A percentile compares a stretch with the other conserved stretches of the same genome.
Evolutionary conservation across 768 basidiomycete genomes (phyloP).

Genomic region (Russula earlei): DNA sequence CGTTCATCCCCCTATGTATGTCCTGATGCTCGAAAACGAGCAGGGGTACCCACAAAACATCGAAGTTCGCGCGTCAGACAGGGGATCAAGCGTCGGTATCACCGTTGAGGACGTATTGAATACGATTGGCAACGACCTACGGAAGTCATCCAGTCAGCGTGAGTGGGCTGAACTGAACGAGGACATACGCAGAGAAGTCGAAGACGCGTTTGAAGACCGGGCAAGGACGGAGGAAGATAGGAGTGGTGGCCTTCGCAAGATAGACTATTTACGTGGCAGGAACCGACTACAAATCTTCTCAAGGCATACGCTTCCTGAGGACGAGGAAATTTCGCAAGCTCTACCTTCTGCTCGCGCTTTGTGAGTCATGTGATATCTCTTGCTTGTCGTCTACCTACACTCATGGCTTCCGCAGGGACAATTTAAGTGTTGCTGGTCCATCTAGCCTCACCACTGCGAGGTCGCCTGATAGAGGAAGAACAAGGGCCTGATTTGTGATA

Average conservation of each 20-base stretch:
- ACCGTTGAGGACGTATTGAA: constrained; percentile 13
- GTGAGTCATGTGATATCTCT: background rate
- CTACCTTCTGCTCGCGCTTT: background rate
- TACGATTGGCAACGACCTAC: background rate
- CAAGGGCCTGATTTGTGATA: background rate
- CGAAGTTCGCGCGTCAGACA: constrained; percentile 2
- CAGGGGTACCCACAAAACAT: constrained; percentile 15
- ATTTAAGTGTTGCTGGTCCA: background rate
- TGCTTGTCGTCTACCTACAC: background rate
- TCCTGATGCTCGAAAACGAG: constrained; percentile 4
- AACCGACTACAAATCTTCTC: constrained; percentile 12
- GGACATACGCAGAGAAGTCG: constrained; percentile 6
- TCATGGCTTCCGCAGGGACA: background rate
- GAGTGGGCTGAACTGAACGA: constrained; percentile 9
- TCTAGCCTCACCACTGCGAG: background rate
- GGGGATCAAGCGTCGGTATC: background rate
- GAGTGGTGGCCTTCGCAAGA: constrained; percentile 2
- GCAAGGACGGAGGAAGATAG: constrained; percentile 5
- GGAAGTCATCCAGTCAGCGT: constrained; percentile 9
- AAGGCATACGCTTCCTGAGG: background rate
- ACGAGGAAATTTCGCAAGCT: background rate
- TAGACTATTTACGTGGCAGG: constrained; percentile 12
- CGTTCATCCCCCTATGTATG: constrained; percentile 7
- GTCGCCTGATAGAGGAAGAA: background rate
- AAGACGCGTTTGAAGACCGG: constrained; percentile 4